Evolutionary conservation across 352 stramenopile genomes (phyloP).

Genomic region (Stramenopiles sp.): DNA sequence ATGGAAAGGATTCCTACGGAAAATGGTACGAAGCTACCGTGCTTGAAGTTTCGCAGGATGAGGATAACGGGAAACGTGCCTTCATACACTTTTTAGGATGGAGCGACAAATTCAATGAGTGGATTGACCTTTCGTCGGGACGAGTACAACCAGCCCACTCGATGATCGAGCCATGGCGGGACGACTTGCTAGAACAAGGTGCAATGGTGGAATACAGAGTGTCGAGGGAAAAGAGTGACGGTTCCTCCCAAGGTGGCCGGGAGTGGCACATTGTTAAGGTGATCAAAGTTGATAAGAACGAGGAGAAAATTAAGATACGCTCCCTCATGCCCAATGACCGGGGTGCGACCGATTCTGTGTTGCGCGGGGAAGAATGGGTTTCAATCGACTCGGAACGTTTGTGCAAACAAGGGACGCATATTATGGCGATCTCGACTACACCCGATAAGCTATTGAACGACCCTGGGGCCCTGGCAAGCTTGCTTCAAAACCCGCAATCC

Average conservation of each 20-base stretch:
- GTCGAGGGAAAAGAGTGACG: not conserved
- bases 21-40: conserved; percentile 3
- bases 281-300: not conserved
- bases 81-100: conserved; percentile 1
- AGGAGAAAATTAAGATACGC: not conserved
- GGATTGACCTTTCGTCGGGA: not conserved
- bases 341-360: not conserved
- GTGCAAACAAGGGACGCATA: conserved; percentile 3
- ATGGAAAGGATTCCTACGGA: conserved; percentile 3
- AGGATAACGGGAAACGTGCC: not conserved
- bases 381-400: conserved; percentile 2
- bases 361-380: not conserved
- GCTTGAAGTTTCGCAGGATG: not conserved
- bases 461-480: not conserved
- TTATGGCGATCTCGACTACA: not conserved
- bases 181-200: not conserved
- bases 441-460: not conserved
- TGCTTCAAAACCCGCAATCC: not conserved
- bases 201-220: not conserved
- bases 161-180: conserved; percentile 3
- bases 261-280: not conserved
- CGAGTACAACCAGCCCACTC: not conserved
- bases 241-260: not conserved
- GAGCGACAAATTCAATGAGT: not conserved
- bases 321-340: not conserved